Evolutionary conservation across 169 alveolate genomes (phyloP).

Genomic region (Babesia ovata): DNA sequence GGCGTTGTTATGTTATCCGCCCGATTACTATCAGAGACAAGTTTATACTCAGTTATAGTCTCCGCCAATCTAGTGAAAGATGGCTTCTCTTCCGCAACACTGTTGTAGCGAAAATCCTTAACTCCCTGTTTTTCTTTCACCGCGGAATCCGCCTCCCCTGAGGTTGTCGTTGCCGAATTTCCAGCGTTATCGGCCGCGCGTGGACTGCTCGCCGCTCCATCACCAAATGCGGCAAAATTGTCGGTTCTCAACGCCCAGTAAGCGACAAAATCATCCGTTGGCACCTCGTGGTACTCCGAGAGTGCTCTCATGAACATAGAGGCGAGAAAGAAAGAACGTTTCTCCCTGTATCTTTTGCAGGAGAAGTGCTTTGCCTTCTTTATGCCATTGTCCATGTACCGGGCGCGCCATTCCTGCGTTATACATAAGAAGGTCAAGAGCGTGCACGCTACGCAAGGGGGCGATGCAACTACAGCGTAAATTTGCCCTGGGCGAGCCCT

Average conservation of each 20-base stretch:
- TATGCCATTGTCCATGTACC: slow-evolving; percentile 60
- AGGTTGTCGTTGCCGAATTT: neutral
- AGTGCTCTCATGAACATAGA: slow-evolving; percentile 41
- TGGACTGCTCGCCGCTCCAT: neutral
- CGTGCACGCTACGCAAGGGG: neutral
- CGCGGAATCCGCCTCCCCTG: neutral
- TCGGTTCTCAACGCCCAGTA: slow-evolving; percentile 42
- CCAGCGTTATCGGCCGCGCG: neutral
- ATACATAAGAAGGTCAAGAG: slow-evolving; percentile 19
- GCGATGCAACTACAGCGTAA: neutral
- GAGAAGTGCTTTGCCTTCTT: slow-evolving; percentile 69
- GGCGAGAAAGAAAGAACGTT: slow-evolving; percentile 54
- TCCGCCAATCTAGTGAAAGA: neutral
- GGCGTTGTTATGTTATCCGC: slow-evolving; percentile 9
- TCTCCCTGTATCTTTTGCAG: slow-evolving; percentile 49
- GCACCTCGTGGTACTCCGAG: slow-evolving; percentile 30
- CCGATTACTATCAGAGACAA: neutral
- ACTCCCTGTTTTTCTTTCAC: neutral
- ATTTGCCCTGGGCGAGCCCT: neutral
- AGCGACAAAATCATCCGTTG: slow-evolving; percentile 34
- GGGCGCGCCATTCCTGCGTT: slow-evolving; percentile 67
- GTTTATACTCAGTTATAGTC: slow-evolving; percentile 14
- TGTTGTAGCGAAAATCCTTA: neutral
- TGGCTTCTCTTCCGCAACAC: neutral
- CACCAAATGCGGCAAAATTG: slow-evolving; percentile 29